Percentiles rank a stretch among this genome's conserved stretches.
Conservation (phyloP, 108 stramenopile species). For the Skeletonema potamos region DNA sequence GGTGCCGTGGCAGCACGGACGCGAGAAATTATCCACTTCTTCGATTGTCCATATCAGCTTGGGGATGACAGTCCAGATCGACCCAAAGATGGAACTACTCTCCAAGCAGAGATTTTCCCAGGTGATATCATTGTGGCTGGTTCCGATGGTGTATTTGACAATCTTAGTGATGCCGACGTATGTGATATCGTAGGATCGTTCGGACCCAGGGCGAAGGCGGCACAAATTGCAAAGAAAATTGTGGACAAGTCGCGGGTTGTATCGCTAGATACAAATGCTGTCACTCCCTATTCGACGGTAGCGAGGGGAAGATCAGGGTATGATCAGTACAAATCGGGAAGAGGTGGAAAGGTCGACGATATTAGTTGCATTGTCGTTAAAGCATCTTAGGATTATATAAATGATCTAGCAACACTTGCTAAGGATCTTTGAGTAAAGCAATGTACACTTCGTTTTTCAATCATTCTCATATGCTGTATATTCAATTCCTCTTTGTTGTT, state of each 20-base stretch:
- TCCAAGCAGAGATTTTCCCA: slow-evolving; percentile 63
- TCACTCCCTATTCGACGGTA: slow-evolving; percentile 75
- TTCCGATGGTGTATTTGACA: slow-evolving; percentile 90
- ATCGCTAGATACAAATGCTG: slow-evolving; percentile 61
- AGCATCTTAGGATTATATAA: slow-evolving; percentile 16
- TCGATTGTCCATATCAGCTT: slow-evolving; percentile 89
- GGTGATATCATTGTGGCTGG: slow-evolving; percentile 81
- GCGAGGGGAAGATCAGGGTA: slow-evolving; percentile 66
- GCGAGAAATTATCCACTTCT: slow-evolving; percentile 81
- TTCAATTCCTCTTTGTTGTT: not conserved
- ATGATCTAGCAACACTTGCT: not conserved
- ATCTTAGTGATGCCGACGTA: slow-evolving; percentile 62
- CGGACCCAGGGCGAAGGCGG: slow-evolving; percentile 24
- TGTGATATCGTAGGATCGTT: slow-evolving; percentile 25
- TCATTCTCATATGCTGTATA: not conserved
- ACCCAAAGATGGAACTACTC: slow-evolving; percentile 74
- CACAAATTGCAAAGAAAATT: slow-evolving; percentile 62
- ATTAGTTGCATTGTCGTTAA: slow-evolving; percentile 81
- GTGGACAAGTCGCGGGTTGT: slow-evolving; percentile 63
- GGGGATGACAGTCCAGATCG: slow-evolving; percentile 79
- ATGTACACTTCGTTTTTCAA: not conserved
- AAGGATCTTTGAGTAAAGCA: not conserved
- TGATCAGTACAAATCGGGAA: slow-evolving; percentile 60
- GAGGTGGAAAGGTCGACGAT: slow-evolving; percentile 89
- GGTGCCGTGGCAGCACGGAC: slow-evolving; percentile 65